Evolutionary conservation across 805 yeast species (phyloP), one percentile per base, ranked within the genome.

Genomic region (Monosporozyma aquatica): DNA sequence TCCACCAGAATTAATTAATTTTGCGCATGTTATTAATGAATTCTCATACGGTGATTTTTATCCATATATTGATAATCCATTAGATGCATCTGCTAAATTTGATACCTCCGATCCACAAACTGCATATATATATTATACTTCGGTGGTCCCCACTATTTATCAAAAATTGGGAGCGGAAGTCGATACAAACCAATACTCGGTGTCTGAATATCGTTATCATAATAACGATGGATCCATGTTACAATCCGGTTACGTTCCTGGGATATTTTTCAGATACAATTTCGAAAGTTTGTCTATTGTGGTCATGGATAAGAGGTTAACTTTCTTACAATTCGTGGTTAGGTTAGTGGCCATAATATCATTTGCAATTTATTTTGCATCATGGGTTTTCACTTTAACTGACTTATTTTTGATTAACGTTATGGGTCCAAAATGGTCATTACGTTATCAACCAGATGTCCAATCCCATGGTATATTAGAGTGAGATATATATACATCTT

Each of bases 1-100:
- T 37, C 62, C 64, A 34, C 69, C 72, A 9, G 76, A 76, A 30
- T 64, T 71, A 18, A 64, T 85, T 45, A 84, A 90, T 56, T 82
- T 90, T 58, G 74, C 95, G 1, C 98, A 92, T 62, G 76, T 77
- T 5, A 80, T 92, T 46, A 75, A 76, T 46, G 97, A 90, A 61
- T 76, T 87, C 48, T 87, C 97, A 9, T 90, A 80, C 64, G 98
- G 98, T 11, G 85, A 78, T 28, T 87, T 82, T 61, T 87, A 78
- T 56, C 97, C 98, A 3, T 82, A 75, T 52, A 70, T 89, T 48
- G 72, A 81, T 51, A 90, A 90, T 56, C 95, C 96, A n/a, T 70
- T 92, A 48, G 97, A 92, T 60, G 70, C 70, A 37, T 80, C 90
- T 0, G 82, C 77, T 1, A 75, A 80, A 50, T 43, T 62, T 17